A percentile compares a stretch with the other conserved stretches of the same genome.
phyloP scores from a whole-genome alignment of 2,329 filamentous ascomycete genomes.

The Ceratocystiopsis minuta region DNA sequence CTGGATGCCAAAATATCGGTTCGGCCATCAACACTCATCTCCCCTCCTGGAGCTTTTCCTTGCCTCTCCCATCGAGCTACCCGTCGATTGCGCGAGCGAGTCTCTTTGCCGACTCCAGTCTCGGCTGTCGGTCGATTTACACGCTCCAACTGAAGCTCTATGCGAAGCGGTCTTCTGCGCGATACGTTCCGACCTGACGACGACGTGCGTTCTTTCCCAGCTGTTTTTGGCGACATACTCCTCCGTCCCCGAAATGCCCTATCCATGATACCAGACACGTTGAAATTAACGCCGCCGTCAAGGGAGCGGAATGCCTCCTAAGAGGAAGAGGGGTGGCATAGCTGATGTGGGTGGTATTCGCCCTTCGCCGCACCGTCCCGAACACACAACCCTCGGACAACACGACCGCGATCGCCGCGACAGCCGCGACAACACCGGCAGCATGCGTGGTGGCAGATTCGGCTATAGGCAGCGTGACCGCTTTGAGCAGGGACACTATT shows the following conservation, averaged over 20 bases:
- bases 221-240: no score
- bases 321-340: conserved; percentile 36
- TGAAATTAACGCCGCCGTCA: conserved; percentile 3
- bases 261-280: no score
- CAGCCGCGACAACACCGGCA: conserved; percentile 20
- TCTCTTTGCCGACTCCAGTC: no score
- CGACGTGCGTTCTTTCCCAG: no score
- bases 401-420: conserved; percentile 35
- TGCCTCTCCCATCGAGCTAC: no score
- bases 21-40: neutral
- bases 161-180: no score
- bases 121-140: no score
- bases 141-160: no score
- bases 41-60: neutral
- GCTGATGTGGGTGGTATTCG: conserved; percentile 30
- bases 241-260: no score
- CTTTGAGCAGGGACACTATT: conserved; percentile 21
- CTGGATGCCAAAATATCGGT: conserved; percentile 1
- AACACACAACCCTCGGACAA: conserved; percentile 34
- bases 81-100: no score
- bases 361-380: conserved; percentile 45
- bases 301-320: conserved; percentile 31
- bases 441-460: neutral
- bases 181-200: no score
- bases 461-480: conserved; percentile 29